Conservation (phyloP, 805 yeast genomes). For the Kurtzmaniella cleridarum region DNA sequence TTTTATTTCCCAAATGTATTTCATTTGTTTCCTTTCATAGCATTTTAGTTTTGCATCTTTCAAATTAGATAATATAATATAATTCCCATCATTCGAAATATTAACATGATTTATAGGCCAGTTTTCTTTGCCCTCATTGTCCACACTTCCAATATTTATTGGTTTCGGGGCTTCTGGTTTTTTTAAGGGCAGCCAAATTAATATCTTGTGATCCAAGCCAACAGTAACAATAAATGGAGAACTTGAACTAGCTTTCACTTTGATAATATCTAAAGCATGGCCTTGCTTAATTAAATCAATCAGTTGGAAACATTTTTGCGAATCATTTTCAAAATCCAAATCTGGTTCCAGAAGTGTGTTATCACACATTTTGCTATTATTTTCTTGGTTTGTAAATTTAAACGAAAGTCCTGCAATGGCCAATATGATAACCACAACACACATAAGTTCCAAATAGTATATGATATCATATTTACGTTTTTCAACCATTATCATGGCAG, state of each 20-base stretch:
- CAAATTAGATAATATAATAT: conserved; percentile 49
- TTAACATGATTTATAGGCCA: conserved; percentile 61
- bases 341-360: conserved; percentile 2
- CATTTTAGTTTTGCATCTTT: conserved; percentile 49
- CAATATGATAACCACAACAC: conserved; percentile 46
- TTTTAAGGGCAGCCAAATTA: conserved; percentile 68
- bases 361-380: conserved; percentile 3
- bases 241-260: conserved; percentile 50
- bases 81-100: conserved; percentile 55
- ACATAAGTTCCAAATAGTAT: conserved; percentile 51
- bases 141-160: conserved; percentile 30
- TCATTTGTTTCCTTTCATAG: conserved; percentile 51
- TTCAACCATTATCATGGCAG: not conserved
- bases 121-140: conserved; percentile 41
- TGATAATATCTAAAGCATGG: conserved; percentile 60
- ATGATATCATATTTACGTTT: conserved; percentile 38
- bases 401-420: conserved; percentile 45
- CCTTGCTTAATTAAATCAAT: conserved; percentile 32
- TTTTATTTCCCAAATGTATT: conserved; percentile 52
- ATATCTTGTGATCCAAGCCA: conserved; percentile 67
- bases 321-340: conserved; percentile 12
- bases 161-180: conserved; percentile 14
- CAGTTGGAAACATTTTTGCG: conserved; percentile 20
- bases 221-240: conserved; percentile 63
- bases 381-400: conserved; percentile 1